These are phyloP conservation scores for Sarocladium oryzae DNA, from an alignment of 2,329 filamentous ascomycete species.

Conservation along the genomic window DNA sequence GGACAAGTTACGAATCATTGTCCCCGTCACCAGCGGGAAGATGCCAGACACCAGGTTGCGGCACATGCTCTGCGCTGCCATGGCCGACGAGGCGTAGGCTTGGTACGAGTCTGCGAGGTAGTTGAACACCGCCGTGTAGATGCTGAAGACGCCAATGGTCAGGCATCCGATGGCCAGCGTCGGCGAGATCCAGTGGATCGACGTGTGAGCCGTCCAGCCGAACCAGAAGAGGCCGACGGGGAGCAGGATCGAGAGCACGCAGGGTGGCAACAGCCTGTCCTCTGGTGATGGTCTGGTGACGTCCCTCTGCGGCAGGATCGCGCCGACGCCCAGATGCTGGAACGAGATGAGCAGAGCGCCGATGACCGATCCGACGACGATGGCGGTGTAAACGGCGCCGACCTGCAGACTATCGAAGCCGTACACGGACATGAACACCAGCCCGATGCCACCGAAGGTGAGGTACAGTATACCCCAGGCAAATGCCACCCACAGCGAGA, in stretches of 20 bases:
- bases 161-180: constrained; percentile 62
- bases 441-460: constrained; percentile 62
- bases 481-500: constrained; percentile 85
- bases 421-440: constrained; percentile 76
- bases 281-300: constrained; percentile 42
- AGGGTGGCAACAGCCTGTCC: constrained; percentile 56
- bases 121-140: constrained; percentile 88
- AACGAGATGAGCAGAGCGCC: constrained; percentile 49
- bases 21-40: constrained; percentile 55
- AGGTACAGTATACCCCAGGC: constrained; percentile 86
- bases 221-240: constrained; percentile 66
- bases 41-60: constrained; percentile 58
- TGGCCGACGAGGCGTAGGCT: constrained; percentile 73
- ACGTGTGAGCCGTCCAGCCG: constrained; percentile 49
- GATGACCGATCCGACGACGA: constrained; percentile 33
- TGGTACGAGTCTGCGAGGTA: constrained; percentile 88
- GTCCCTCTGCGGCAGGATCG: constrained; percentile 39
- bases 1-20: constrained; percentile 54
- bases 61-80: constrained; percentile 72
- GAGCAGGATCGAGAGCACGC: constrained; percentile 54
- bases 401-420: constrained; percentile 53
- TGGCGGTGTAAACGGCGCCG: constrained; percentile 26
- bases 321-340: constrained; percentile 35
- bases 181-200: not conserved
- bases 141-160: constrained; percentile 78